Conservation (phyloP, 257 asterid genomes). For the Petrea volubilis region DNA sequence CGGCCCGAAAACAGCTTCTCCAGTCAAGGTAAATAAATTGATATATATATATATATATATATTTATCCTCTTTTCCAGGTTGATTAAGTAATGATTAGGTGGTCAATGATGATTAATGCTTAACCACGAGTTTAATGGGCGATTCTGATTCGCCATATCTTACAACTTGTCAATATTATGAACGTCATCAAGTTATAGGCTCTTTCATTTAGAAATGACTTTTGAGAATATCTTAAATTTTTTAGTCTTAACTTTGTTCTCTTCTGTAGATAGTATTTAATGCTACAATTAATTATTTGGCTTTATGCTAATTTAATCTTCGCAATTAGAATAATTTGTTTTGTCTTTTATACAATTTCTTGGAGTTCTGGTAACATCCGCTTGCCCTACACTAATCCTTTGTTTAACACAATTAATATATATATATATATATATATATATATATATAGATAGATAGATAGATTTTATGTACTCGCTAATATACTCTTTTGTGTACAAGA, state of each 20-base stretch:
- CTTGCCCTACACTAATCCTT: background rate
- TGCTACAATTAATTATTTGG: conserved; percentile 37
- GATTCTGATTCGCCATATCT: conserved; percentile 16
- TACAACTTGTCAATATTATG: conserved; percentile 34
- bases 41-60: background rate
- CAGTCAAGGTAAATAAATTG: conserved; percentile 45
- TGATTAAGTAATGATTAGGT: conserved; percentile 1
- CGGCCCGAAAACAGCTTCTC: conserved; percentile 36
- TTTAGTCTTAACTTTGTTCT: conserved; percentile 6
- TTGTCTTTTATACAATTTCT: conserved; percentile 26
- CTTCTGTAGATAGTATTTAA: conserved; percentile 9
- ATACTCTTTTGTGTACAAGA: too few species aligned
- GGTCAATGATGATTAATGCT: conserved; percentile 25
- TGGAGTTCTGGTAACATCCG: background rate
- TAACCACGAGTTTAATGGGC: conserved; percentile 28
- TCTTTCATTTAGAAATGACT: conserved; percentile 41
- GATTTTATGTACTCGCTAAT: too few species aligned
- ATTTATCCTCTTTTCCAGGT: too few species aligned
- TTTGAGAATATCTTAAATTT: conserved; percentile 25
- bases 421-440: too few species aligned
- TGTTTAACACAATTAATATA: too few species aligned
- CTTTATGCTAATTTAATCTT: conserved; percentile 24
- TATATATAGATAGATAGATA: too few species aligned
- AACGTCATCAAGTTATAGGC: conserved; percentile 41
- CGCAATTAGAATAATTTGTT: background rate